phyloP scores from a whole-genome alignment of 257 asterid species.

The Mentha longifolia region DNA sequence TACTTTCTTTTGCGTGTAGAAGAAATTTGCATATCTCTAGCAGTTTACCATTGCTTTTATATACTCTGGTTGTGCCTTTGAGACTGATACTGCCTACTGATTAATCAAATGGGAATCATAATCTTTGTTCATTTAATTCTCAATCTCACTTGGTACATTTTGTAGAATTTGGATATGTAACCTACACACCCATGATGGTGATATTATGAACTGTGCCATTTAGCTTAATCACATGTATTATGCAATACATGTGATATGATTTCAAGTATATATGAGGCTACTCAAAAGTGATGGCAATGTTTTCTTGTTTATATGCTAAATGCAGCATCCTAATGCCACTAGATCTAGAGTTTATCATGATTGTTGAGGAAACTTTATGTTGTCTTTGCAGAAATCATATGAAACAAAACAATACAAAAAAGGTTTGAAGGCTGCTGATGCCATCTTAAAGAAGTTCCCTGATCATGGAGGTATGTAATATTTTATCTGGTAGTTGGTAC shows the following conservation, averaged over 20 bases:
- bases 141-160: conserved; percentile 9
- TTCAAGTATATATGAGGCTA: neutral
- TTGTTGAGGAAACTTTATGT: conserved; percentile 22
- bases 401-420: conserved; percentile 97
- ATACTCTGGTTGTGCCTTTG: conserved; percentile 11
- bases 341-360: conserved; percentile 4
- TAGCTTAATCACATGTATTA: neutral
- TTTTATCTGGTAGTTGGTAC: conserved; percentile 18
- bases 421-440: conserved; percentile 97
- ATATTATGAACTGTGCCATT: conserved; percentile 6
- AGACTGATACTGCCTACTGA: neutral
- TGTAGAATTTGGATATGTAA: neutral
- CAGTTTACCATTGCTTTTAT: neutral
- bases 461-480: conserved; percentile 93
- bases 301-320: neutral
- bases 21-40: neutral
- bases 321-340: conserved; percentile 8
- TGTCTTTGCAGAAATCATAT: conserved; percentile 79
- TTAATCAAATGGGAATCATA: conserved; percentile 7
- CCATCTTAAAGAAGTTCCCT: conserved; percentile 94
- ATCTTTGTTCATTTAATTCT: neutral
- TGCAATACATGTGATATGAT: neutral
- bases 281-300: conserved; percentile 15
- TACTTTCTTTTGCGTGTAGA: neutral
- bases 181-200: neutral